Conservation (phyloP, 768 basidiomycete genomes). For the Pleurotus salmoneostramineus region DNA sequence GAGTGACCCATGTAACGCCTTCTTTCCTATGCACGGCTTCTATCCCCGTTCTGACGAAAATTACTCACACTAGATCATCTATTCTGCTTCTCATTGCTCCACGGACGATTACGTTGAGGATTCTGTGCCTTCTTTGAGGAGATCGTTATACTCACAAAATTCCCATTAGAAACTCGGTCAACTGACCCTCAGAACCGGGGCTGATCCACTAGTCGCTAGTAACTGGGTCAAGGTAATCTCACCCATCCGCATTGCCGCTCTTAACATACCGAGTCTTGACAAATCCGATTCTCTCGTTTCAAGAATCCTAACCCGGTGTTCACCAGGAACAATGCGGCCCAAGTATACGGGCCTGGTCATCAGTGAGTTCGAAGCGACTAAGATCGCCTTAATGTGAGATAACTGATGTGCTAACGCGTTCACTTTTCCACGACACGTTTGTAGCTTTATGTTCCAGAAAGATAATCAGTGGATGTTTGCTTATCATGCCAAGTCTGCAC, state of each 20-base stretch:
- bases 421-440: not conserved
- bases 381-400: too few relatives aligned
- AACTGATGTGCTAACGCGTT: not conserved
- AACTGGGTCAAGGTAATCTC: slow-evolving; percentile 12
- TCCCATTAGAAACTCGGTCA: slow-evolving; percentile 9
- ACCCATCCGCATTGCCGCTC: not conserved
- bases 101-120: slow-evolving; percentile 13
- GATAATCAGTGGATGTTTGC: slow-evolving; percentile 12
- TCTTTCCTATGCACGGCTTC: not conserved
- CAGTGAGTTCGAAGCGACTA: slow-evolving; percentile 6
- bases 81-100: slow-evolving; percentile 16
- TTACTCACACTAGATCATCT: slow-evolving; percentile 10
- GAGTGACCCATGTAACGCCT: slow-evolving; percentile 10
- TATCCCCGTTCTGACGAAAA: not conserved
- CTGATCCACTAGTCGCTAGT: slow-evolving; percentile 11
- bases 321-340: slow-evolving; percentile 10
- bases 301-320: slow-evolving; percentile 10
- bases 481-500: slow-evolving; percentile 13
- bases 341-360: slow-evolving; percentile 13
- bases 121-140: not conserved
- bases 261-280: not conserved
- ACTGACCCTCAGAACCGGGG: slow-evolving; percentile 10
- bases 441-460: slow-evolving; percentile 15
- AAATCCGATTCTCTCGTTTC: not conserved
- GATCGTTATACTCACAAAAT: not conserved